A percentile compares a stretch with the other conserved stretches of the same genome.
Evolutionary conservation across 495 filamentous ascomycete species (phyloP).

Genomic region (Talaromyces borbonicus): DNA sequence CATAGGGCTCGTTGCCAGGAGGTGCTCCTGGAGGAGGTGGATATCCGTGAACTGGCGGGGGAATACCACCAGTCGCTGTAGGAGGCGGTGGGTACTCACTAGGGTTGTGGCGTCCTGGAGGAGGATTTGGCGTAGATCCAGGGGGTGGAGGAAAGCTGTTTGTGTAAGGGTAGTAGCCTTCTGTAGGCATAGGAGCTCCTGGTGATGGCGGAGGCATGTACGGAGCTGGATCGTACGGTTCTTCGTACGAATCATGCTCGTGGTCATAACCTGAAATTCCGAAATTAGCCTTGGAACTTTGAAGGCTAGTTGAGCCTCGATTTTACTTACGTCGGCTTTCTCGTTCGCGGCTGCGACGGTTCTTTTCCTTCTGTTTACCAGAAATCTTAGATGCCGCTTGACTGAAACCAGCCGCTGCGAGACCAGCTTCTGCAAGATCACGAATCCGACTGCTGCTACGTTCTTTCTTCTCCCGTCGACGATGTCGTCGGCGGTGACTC

Average conservation of each 20-base stretch:
- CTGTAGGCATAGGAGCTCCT: conserved; percentile 12
- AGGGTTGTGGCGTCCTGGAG: conserved; percentile 26
- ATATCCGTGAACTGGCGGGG: conserved; percentile 35
- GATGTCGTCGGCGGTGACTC: conserved; percentile 27
- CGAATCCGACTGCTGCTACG: conserved; percentile 53
- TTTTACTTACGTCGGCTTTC: conserved; percentile 7
- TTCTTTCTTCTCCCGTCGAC: conserved; percentile 36
- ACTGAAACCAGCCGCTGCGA: conserved; percentile 63
- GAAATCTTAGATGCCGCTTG: conserved; percentile 60
- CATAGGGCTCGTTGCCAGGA: conserved; percentile 30
- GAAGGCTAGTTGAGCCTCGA: not conserved
- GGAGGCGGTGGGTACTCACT: conserved; percentile 38
- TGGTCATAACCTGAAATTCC: conserved; percentile 29
- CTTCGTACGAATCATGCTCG: conserved; percentile 31
- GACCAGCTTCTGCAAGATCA: conserved; percentile 56
- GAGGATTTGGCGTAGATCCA: conserved; percentile 22
- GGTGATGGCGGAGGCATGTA: conserved; percentile 26
- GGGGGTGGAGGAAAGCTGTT: conserved; percentile 37
- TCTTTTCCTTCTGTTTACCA: conserved; percentile 55
- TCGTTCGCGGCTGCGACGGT: conserved; percentile 9
- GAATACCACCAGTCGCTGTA: conserved; percentile 24
- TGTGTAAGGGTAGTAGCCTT: conserved; percentile 28
- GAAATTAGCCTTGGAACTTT: not conserved
- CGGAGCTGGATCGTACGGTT: conserved; percentile 34
- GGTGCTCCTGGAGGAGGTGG: conserved; percentile 18